These are phyloP conservation scores for Ophiostoma piceae DNA, from an alignment of 2,329 filamentous ascomycete genomes.

Conservation along the genomic window DNA sequence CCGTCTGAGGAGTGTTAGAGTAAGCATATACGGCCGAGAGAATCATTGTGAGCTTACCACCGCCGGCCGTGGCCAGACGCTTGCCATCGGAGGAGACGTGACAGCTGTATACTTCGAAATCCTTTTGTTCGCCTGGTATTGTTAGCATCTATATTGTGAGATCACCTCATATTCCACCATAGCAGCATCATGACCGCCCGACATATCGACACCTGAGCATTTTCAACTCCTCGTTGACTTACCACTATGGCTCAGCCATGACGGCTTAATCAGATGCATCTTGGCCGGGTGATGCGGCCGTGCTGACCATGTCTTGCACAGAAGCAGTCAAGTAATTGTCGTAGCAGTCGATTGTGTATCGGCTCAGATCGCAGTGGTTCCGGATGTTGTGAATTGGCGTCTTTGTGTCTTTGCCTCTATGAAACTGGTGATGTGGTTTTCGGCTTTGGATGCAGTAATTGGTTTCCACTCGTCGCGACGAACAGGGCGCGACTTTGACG, in stretches of 20 bases:
- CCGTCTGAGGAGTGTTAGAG: slow-evolving; percentile 58
- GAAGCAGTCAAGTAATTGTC: not conserved
- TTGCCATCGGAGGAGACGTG: slow-evolving; percentile 93
- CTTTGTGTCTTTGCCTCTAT: not conserved
- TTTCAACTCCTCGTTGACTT: slow-evolving; percentile 31
- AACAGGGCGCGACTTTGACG: not conserved
- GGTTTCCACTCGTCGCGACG: slow-evolving; percentile 12
- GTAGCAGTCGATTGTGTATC: not conserved
- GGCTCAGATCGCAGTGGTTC: not conserved
- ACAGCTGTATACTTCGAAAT: slow-evolving; percentile 97
- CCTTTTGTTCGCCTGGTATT: slow-evolving; percentile 77
- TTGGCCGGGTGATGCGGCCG: slow-evolving; percentile 29
- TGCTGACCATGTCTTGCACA: slow-evolving; percentile 27
- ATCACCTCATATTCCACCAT: not conserved
- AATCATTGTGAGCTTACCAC: slow-evolving; percentile 53
- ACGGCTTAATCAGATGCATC: slow-evolving; percentile 89
- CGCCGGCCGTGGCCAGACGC: slow-evolving; percentile 86
- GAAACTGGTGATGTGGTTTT: slow-evolving; percentile 10
- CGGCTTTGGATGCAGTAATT: slow-evolving; percentile 16
- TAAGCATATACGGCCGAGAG: not conserved
- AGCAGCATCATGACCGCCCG: not conserved
- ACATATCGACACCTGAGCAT: not conserved
- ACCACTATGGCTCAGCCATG: slow-evolving; percentile 93
- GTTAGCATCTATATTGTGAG: not conserved
- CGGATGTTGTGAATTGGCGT: not conserved